Evolutionary conservation across 1,139 yeast genomes (phyloP).

Genomic region (Hyphopichia wangnamkhiaoensis): DNA sequence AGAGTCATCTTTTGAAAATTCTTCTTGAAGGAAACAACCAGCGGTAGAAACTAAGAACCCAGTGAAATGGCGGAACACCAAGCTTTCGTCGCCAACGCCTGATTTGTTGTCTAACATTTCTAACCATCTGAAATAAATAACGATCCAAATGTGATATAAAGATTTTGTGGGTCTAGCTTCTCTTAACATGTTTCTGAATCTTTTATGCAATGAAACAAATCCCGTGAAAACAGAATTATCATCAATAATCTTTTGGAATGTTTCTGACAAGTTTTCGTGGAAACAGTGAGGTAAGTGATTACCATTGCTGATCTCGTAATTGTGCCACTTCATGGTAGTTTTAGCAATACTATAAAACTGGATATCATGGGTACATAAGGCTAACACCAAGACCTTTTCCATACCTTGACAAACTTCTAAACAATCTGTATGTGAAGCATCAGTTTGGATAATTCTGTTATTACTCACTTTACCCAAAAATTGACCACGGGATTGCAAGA

Average conservation of each 20-base stretch:
- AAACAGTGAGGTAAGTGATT: slow-evolving; percentile 9
- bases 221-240: slow-evolving; percentile 71
- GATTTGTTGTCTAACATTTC: slow-evolving; percentile 27
- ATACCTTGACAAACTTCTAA: slow-evolving; percentile 24
- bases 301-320: slow-evolving; percentile 29
- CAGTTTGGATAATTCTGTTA: slow-evolving; percentile 21
- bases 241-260: slow-evolving; percentile 51
- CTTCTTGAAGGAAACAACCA: slow-evolving; percentile 50
- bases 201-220: slow-evolving; percentile 73
- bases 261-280: slow-evolving; percentile 34
- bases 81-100: slow-evolving; percentile 30
- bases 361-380: slow-evolving; percentile 58
- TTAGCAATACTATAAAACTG: slow-evolving; percentile 57
- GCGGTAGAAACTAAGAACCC: slow-evolving; percentile 63
- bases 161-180: slow-evolving; percentile 62
- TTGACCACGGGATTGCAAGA: slow-evolving; percentile 23
- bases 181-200: slow-evolving; percentile 56
- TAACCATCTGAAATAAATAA: slow-evolving; percentile 60
- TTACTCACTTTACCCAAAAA: slow-evolving; percentile 20
- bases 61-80: slow-evolving; percentile 59
- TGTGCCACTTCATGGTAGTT: slow-evolving; percentile 48
- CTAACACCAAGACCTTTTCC: slow-evolving; percentile 51
- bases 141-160: slow-evolving; percentile 60
- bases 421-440: slow-evolving; percentile 17
- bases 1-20: slow-evolving; percentile 25